Evolutionary conservation across 2,329 filamentous ascomycete genomes (phyloP).

Genomic region (Stemphylium lycopersici): DNA sequence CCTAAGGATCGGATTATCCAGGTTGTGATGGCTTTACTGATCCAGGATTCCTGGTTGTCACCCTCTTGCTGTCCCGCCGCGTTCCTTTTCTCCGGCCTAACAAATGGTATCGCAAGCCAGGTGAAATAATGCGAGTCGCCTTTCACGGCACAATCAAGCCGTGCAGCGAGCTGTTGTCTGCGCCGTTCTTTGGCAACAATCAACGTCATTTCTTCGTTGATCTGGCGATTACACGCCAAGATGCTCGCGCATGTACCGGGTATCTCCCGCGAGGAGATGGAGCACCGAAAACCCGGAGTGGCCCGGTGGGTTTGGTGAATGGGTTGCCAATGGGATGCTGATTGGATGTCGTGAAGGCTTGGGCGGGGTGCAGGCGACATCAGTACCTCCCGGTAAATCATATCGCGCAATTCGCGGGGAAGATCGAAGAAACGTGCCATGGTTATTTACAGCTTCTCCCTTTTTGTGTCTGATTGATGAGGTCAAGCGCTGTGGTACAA

Average conservation of each 20-base stretch:
- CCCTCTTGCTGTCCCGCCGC: background rate
- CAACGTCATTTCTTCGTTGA: slow-evolving; percentile 38
- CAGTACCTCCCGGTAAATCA: slow-evolving; percentile 40
- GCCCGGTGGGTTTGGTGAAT: slow-evolving; percentile 23
- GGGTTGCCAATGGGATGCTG: slow-evolving; percentile 22
- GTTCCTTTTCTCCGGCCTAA: slow-evolving; percentile 21
- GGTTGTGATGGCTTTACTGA: slow-evolving; percentile 9
- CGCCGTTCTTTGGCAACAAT: slow-evolving; percentile 25
- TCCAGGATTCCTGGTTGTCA: slow-evolving; percentile 1
- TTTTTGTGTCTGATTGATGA: background rate
- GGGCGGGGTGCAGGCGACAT: slow-evolving; percentile 31
- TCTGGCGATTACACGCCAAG: slow-evolving; percentile 37
- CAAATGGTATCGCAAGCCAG: slow-evolving; percentile 39
- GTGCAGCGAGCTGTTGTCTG: slow-evolving; percentile 23
- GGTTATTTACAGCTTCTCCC: background rate
- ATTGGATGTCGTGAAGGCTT: slow-evolving; percentile 22
- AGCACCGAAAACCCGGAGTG: slow-evolving; percentile 32
- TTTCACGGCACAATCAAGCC: slow-evolving; percentile 41
- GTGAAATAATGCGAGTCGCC: slow-evolving; percentile 41
- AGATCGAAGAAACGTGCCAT: slow-evolving; percentile 38
- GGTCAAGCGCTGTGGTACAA: background rate
- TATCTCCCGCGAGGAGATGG: slow-evolving; percentile 26
- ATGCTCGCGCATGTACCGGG: slow-evolving; percentile 40
- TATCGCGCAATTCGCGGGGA: slow-evolving; percentile 43
- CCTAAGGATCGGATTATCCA: slow-evolving; percentile 26